Evolutionary conservation across 306 rosid genomes (phyloP).

Genomic region (Glycine latifolia): DNA sequence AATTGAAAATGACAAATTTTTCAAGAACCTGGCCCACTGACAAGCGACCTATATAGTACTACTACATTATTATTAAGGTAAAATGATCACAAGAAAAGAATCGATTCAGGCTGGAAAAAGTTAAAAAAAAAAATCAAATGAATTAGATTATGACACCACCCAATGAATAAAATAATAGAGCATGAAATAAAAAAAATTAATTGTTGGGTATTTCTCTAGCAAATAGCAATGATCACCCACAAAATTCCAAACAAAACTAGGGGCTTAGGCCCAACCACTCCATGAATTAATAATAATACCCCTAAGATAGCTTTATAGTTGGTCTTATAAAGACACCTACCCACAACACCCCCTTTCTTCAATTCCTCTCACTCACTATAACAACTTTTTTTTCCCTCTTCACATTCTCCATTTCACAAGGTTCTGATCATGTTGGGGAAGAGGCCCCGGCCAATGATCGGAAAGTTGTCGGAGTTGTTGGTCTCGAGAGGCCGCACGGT

Average conservation of each 20-base stretch:
- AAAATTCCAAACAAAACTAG: conserved; percentile 69
- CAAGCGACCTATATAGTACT: conserved; percentile 40
- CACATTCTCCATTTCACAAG: background rate
- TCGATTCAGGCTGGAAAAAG: no score
- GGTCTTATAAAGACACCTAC: conserved; percentile 42
- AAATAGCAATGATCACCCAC: conserved; percentile 53
- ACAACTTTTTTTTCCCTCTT: background rate
- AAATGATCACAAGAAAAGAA: conserved; percentile 34
- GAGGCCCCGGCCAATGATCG: conserved; percentile 74
- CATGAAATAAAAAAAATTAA: conserved; percentile 9
- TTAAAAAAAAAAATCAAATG: conserved; percentile 3
- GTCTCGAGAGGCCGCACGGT: conserved; percentile 65
- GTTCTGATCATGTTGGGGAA: conserved; percentile 59
- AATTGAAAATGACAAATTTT: conserved; percentile 48
- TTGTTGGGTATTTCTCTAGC: conserved; percentile 50
- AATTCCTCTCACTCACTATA: no score
- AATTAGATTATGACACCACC: conserved; percentile 6
- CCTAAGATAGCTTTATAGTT: conserved; percentile 14
- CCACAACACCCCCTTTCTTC: no score
- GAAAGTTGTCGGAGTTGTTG: conserved; percentile 73
- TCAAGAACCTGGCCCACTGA: conserved; percentile 42
- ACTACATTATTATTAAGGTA: conserved; percentile 7
- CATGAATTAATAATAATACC: conserved; percentile 44
- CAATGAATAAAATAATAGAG: conserved; percentile 29
- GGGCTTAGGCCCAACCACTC: conserved; percentile 71